Evolutionary conservation across 2,329 filamentous ascomycete species (phyloP), one percentile per base, ranked within the genome.

Genomic region (Phialophora expanda): DNA sequence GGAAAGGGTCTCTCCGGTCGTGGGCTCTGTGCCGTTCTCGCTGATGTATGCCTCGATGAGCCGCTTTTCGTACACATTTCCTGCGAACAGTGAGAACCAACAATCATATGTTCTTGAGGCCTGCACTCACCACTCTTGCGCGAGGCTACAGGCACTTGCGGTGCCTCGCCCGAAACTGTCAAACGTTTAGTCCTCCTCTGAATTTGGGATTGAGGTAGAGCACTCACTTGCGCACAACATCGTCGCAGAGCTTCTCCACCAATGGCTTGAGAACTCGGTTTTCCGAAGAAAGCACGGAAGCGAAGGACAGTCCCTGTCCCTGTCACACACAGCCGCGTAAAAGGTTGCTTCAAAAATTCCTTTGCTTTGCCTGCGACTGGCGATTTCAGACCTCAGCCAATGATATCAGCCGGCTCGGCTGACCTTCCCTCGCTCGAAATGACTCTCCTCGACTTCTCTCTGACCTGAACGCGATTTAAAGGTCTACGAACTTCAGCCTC

Each of bases 91-190:
- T 72, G 80, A 74, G 81, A 76, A 54, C 55, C 34, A 9, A 26
- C 9, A 20, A n/a, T 20, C 30, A 7, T 54, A 4, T 17, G 6
- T 4, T 20, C n/a, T 9, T n/a, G 9, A 28, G 9, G 50, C 38
- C 50, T 74, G 56, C 68, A 82, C 88, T 74, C 83, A 93, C 92
- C 93, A 76, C 92, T 96, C 83, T 97, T 96, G 79, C 91, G 90
- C 76, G 95, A 99, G 75, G 93, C 91, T 72, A 98, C 94, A 63
- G 95, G 93, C 81, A 93, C 90, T 82, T 97, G 91, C 71, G 95
- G 94, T 82, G 92, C 89, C 86, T 97, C 94, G 81, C 95, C 95
- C 69, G 95, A 99, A 80, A 99, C 94, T 96, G 75, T 50, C n/a
- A 46, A 53, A 50, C 6, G 26, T 54, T 63, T 53, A 61, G 62